Conservation (phyloP, 2,329 filamentous ascomycete species). For the Aspergillus versicolor region DNA sequence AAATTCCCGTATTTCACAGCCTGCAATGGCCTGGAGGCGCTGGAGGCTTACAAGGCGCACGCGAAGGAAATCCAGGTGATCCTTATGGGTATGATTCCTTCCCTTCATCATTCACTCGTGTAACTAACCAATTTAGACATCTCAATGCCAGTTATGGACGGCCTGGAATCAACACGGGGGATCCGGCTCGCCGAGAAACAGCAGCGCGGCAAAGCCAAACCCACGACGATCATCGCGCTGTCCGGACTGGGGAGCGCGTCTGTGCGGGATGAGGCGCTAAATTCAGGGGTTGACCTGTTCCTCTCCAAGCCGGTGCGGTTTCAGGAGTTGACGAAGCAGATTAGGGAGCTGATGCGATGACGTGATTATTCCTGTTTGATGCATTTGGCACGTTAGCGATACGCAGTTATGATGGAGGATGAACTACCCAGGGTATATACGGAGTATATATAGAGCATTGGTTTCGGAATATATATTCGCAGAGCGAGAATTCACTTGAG, state of each 20-base stretch:
- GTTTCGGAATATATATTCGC: too few relatives aligned
- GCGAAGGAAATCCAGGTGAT: conserved; percentile 2
- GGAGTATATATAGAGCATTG: too few relatives aligned
- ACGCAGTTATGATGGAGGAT: too few relatives aligned
- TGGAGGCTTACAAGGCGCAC: conserved; percentile 1
- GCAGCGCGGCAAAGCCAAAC: not conserved
- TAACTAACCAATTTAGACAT: conserved; percentile 2
- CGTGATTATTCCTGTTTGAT: not conserved
- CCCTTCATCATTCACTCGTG: not conserved
- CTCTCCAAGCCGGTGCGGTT: conserved; percentile 31
- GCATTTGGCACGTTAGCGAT: not conserved
- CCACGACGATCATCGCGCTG: conserved; percentile 27
- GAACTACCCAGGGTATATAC: too few relatives aligned
- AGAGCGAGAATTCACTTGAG: too few relatives aligned
- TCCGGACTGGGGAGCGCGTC: conserved; percentile 31
- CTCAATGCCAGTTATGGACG: conserved; percentile 14
- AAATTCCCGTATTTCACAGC: not conserved
- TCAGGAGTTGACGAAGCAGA: conserved; percentile 9
- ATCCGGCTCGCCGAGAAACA: conserved; percentile 5
- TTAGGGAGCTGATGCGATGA: conserved; percentile 8
- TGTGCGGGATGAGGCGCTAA: conserved; percentile 32
- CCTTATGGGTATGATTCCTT: conserved; percentile 4
- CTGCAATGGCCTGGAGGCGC: conserved; percentile 6
- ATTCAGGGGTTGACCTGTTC: conserved; percentile 34
- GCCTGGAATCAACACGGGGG: conserved; percentile 4